A percentile compares a stretch with the other conserved stretches of the same genome.
These are phyloP conservation scores for Kondoa subrosea DNA, from an alignment of 768 basidiomycete species.

Conservation along the genomic window DNA sequence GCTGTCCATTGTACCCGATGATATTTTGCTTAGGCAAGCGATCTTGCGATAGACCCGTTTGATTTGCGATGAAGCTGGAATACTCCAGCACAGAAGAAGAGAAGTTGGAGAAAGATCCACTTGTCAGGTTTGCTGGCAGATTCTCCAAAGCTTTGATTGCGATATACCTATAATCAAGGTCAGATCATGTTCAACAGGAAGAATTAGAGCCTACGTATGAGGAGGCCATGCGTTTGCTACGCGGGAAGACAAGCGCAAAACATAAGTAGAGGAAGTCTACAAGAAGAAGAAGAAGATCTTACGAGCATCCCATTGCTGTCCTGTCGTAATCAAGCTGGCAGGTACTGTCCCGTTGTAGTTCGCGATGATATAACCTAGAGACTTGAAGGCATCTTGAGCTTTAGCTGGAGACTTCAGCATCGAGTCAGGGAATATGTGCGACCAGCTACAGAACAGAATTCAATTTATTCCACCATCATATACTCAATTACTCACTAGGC, in stretches of 20 bases:
- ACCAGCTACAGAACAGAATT: slow-evolving; percentile 54
- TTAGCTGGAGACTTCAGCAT: slow-evolving; percentile 43
- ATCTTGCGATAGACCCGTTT: slow-evolving; percentile 56
- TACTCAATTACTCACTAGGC: slow-evolving; percentile 3
- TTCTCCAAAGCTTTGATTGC: slow-evolving; percentile 56
- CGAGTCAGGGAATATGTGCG: slow-evolving; percentile 61
- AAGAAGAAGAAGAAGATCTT: too few relatives aligned
- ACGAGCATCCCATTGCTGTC: slow-evolving; percentile 58
- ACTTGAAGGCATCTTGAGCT: slow-evolving; percentile 56
- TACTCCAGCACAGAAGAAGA: slow-evolving; percentile 43
- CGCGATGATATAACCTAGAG: slow-evolving; percentile 59
- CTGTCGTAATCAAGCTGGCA: slow-evolving; percentile 56
- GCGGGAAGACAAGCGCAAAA: too few relatives aligned
- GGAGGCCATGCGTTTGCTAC: slow-evolving; percentile 68
- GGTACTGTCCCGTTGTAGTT: slow-evolving; percentile 76
- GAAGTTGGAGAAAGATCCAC: slow-evolving; percentile 39
- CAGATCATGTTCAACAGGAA: too few relatives aligned
- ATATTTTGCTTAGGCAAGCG: slow-evolving; percentile 52
- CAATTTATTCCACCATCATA: neutral
- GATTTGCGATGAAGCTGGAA: slow-evolving; percentile 55
- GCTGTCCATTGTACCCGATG: slow-evolving; percentile 30
- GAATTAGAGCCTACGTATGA: too few relatives aligned
- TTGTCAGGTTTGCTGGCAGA: slow-evolving; percentile 56
- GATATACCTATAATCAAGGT: too few relatives aligned
- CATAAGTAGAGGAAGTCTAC: too few relatives aligned